Evolutionary conservation across 2,329 filamentous ascomycete species (phyloP).

Genomic region (Penicillium sp.): DNA sequence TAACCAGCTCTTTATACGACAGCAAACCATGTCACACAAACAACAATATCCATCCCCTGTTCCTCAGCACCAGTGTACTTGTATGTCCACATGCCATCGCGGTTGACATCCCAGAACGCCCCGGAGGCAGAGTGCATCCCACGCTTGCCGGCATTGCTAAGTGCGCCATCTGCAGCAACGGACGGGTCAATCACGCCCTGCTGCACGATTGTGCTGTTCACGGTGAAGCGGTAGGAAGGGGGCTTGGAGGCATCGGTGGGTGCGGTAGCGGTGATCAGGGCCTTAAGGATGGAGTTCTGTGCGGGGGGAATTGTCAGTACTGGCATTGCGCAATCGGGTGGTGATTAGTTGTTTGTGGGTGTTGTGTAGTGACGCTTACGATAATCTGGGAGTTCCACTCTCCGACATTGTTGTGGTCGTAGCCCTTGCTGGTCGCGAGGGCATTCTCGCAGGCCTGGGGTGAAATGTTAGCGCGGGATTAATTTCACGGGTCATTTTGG

Average conservation of each 20-base stretch:
- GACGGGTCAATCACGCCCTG: conserved; percentile 60
- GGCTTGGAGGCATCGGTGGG: conserved; percentile 35
- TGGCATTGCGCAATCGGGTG: too few relatives aligned
- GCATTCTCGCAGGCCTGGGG: conserved; percentile 76
- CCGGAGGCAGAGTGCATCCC: conserved; percentile 59
- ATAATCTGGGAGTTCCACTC: conserved; percentile 93
- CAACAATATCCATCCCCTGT: conserved; percentile 49
- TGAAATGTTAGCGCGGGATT: conserved; percentile 11
- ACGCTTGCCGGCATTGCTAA: conserved; percentile 69
- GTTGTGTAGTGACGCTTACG: conserved; percentile 53
- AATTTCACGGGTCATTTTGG: neutral
- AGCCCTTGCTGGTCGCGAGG: conserved; percentile 70
- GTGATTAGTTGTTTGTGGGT: neutral
- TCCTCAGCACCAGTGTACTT: conserved; percentile 49
- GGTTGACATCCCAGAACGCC: conserved; percentile 51
- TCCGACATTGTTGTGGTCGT: conserved; percentile 81
- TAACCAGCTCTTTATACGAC: conserved; percentile 23
- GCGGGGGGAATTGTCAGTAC: neutral
- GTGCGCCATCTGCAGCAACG: conserved; percentile 55
- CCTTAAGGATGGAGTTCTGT: conserved; percentile 42
- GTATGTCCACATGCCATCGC: conserved; percentile 54
- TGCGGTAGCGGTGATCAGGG: conserved; percentile 43
- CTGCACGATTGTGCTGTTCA: conserved; percentile 98
- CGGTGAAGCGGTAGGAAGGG: conserved; percentile 84
- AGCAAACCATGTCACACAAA: conserved; percentile 50